A percentile compares a stretch with the other conserved stretches of the same genome.
Conservation (phyloP, 2,329 filamentous ascomycete genomes). For the Zymoseptoria tritici region DNA sequence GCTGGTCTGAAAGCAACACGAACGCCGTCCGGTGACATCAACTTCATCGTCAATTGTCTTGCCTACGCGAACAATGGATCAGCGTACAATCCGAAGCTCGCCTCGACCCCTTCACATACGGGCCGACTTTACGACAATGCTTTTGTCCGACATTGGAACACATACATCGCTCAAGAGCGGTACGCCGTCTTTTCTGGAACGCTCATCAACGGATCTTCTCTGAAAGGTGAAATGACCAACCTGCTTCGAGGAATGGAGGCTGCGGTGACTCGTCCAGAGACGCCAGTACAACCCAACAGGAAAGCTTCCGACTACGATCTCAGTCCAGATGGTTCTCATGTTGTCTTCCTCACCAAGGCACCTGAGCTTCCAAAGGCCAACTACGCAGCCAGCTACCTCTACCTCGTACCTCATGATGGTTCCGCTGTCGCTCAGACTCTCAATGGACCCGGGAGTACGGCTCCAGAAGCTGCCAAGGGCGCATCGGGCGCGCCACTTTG, state of each 20-base stretch:
- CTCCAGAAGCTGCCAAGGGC: constrained; percentile 17
- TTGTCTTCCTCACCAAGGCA: constrained; percentile 21
- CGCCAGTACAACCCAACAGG: constrained; percentile 18
- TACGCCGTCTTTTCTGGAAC: constrained; percentile 45
- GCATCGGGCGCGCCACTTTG: constrained; percentile 15
- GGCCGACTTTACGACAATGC: constrained; percentile 45
- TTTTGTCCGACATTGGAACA: constrained; percentile 49
- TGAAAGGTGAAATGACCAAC: constrained; percentile 17
- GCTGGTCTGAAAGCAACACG: constrained; percentile 31
- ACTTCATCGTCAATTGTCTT: constrained; percentile 20
- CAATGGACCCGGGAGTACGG: constrained; percentile 21
- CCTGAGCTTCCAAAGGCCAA: constrained; percentile 21
- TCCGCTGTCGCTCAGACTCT: constrained; percentile 17
- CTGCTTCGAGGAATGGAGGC: constrained; percentile 17
- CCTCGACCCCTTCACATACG: constrained; percentile 38
- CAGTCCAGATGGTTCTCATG: constrained; percentile 18
- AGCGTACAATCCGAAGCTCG: constrained; percentile 44
- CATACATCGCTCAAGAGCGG: constrained; percentile 42
- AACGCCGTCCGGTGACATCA: constrained; percentile 22
- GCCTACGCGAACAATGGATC: constrained; percentile 27
- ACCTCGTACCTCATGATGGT: constrained; percentile 22
- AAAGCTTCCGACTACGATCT: constrained; percentile 19
- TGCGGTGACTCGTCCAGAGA: constrained; percentile 20
- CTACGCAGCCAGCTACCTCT: constrained; percentile 20
- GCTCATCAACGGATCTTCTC: constrained; percentile 22